Conservation (phyloP, 2,329 filamentous ascomycete genomes). For the Sclerotinia nivalis region DNA sequence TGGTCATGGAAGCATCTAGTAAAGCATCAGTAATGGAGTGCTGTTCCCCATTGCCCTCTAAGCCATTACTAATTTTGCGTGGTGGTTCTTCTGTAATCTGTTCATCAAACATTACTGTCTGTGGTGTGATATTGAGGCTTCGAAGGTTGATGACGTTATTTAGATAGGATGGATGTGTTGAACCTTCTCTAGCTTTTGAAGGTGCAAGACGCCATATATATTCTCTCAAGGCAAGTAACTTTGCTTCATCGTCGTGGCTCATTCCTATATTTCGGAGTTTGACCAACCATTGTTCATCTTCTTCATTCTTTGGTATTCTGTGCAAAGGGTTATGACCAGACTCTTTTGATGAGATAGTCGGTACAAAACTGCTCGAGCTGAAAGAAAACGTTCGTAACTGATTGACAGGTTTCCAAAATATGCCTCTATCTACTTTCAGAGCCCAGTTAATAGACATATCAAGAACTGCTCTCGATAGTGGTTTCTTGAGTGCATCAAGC, state of each 20-base stretch:
- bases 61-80: constrained; percentile 42
- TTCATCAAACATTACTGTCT: constrained; percentile 92
- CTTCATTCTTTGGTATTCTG: constrained; percentile 74
- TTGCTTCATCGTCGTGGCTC: constrained; percentile 80
- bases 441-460: constrained; percentile 89
- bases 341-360: constrained; percentile 58
- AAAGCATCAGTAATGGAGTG: constrained; percentile 90
- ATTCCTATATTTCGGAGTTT: constrained; percentile 84
- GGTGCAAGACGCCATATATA: constrained; percentile 87
- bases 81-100: constrained; percentile 51
- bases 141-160: constrained; percentile 75
- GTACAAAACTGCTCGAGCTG: constrained; percentile 55
- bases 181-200: constrained; percentile 51
- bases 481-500: constrained; percentile 80
- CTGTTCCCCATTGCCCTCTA: constrained; percentile 41
- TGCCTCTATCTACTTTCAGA: constrained; percentile 71
- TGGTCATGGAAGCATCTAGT: constrained; percentile 86
- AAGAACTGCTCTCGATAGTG: constrained; percentile 75
- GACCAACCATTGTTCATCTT: constrained; percentile 91
- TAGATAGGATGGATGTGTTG: constrained; percentile 46
- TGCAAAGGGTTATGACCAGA: constrained; percentile 58
- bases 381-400: constrained; percentile 71
- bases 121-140: constrained; percentile 73
- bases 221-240: constrained; percentile 80
- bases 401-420: constrained; percentile 82